Base-by-base conservation (phyloP, 345 rosid genomes). In the Populus tremula region DNA sequence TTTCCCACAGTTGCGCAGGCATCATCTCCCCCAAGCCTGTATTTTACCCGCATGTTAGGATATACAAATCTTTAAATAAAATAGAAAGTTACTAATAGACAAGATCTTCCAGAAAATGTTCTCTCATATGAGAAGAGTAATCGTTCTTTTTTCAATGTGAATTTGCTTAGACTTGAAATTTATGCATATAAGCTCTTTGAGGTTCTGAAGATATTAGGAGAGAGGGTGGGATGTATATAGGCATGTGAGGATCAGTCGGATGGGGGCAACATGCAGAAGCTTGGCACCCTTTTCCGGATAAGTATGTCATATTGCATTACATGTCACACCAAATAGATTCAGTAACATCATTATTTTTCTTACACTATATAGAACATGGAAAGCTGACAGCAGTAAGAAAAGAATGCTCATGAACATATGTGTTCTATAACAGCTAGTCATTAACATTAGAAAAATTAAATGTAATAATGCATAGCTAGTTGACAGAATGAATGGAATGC, bases 11-110 rank as follows among this genome's bases (percentile, higher is more conserved):
- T 85, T 96, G 99, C 20, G 21, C 53, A 74, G 99, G 98, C 99
- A 96, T 94, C 99, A 96, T 96, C 88, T 96, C 98, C 85, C 99
- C 98, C 86, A 94, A 86, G 23, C 98, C 99, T 96, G 82, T 79
- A 75, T 68, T 76, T 74, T 67, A 31, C 65, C 13, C 75, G 10
- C 64, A 59, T 9, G 64, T 59, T 59, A 59, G 64, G 11, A 10
- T 10, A 59, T 59, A 25, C 64, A 59, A 59, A 59, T n/a, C 13
- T 59, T 12, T 3, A 9, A 43, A 43, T 0, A 43, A 9, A 43
- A 43, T 0, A 43, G 47, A 43, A 11, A 43, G 47, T 11, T 43
- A 11, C 2, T 43, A 43, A 43, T 2, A 10, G 47, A 43, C 1
- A 1, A 43, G 47, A 43, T 43, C 47, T 43, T 43, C 47, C 47